phyloP scores from a whole-genome alignment of 371 early-diverging fungal species.

The Circinella minor region DNA sequence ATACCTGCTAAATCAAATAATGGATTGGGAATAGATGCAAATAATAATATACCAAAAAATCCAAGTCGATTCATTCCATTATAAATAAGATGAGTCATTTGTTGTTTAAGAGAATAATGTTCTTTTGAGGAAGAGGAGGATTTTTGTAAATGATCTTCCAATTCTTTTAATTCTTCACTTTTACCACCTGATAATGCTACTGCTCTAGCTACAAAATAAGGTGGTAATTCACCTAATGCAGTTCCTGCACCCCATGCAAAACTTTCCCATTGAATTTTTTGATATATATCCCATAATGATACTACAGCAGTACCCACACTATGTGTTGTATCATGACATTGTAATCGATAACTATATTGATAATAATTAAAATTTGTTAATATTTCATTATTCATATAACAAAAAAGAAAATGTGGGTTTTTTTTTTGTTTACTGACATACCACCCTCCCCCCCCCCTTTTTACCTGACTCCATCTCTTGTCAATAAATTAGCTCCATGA shows the following conservation, averaged over 20 bases:
- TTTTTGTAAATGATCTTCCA: constrained; percentile 60
- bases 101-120: constrained; percentile 59
- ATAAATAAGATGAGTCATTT: constrained; percentile 65
- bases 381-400: too few relatives aligned
- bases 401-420: too few relatives aligned
- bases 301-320: constrained; percentile 25
- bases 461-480: constrained; percentile 26
- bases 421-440: too few relatives aligned
- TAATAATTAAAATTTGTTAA: too few relatives aligned
- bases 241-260: constrained; percentile 94
- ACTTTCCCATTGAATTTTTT: constrained; percentile 76
- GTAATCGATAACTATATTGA: constrained; percentile 34
- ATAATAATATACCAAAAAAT: constrained; percentile 87
- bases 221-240: constrained; percentile 93
- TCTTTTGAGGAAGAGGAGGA: constrained; percentile 23
- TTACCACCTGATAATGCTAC: constrained; percentile 75
- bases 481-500: constrained; percentile 52
- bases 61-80: constrained; percentile 74
- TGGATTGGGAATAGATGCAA: constrained; percentile 96
- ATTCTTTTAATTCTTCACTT: constrained; percentile 62
- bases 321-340: constrained; percentile 21
- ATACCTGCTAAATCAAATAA: constrained; percentile 95
- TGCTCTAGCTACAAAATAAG: constrained; percentile 93
- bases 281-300: constrained; percentile 62
- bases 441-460: neutral